phyloP scores from a whole-genome alignment of 2,329 filamentous ascomycete genomes.

The Emydomyces testavorans region DNA sequence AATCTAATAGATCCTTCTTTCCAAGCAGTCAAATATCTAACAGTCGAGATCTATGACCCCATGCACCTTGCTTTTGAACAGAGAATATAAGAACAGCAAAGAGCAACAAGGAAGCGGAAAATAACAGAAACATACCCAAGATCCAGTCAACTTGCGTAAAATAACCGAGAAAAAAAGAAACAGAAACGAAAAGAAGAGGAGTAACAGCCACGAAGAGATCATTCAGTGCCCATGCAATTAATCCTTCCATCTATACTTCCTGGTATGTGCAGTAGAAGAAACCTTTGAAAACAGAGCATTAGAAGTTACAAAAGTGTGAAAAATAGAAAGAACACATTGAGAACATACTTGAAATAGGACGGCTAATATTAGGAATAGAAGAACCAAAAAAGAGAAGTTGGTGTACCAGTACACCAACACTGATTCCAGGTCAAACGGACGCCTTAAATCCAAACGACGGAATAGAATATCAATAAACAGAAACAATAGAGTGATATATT shows the following conservation, averaged over 20 bases:
- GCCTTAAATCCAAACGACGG: not conserved
- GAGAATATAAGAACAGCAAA: not conserved
- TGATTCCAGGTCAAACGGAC: not conserved
- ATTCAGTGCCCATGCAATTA: not conserved
- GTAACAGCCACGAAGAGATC: not conserved
- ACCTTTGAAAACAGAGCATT: not conserved
- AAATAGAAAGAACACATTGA: not conserved
- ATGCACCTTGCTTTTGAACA: not conserved
- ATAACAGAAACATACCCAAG: not conserved
- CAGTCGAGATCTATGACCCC: not conserved
- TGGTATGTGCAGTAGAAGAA: constrained; percentile 1
- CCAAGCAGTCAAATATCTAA: not conserved
- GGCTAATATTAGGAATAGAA: not conserved
- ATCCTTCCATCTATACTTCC: not conserved
- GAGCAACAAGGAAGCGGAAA: too few species aligned
- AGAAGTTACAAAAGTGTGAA: not conserved
- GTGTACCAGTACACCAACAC: constrained; percentile 6
- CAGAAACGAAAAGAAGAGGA: not conserved
- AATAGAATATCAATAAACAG: not conserved
- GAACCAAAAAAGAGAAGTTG: not conserved
- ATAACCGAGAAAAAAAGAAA: not conserved
- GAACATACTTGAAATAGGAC: not conserved
- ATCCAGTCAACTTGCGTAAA: not conserved
- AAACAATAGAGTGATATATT: not conserved
- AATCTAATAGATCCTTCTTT: not conserved